These are phyloP conservation scores for Cercospora berteroae DNA, from an alignment of 2,329 filamentous ascomycete species.

Conservation along the genomic window DNA sequence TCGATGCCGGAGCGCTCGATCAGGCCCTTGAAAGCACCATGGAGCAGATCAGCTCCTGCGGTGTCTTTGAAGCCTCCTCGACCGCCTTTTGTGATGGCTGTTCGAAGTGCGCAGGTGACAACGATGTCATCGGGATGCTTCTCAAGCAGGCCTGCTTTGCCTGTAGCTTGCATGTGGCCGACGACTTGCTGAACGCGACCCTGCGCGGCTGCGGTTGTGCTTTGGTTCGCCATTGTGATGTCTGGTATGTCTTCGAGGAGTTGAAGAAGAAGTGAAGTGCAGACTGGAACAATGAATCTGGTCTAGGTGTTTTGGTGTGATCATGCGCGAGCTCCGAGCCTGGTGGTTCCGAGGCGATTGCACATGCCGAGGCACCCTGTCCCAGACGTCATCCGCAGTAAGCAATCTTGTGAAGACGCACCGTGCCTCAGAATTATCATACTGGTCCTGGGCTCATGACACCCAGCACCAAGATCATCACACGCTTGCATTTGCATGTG, in stretches of 20 bases:
- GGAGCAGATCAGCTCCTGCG: conserved; percentile 79
- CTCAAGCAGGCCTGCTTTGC: conserved; percentile 46
- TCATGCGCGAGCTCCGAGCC: neutral
- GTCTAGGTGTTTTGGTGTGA: neutral
- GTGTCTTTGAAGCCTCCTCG: conserved; percentile 97
- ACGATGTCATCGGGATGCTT: conserved; percentile 71
- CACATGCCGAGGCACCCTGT: conserved; percentile 2
- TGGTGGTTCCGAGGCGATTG: neutral
- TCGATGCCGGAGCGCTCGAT: conserved; percentile 85
- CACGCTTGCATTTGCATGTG: neutral
- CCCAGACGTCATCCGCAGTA: neutral
- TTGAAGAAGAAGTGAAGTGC: neutral
- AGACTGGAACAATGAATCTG: neutral
- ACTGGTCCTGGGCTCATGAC: neutral
- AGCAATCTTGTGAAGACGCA: neutral
- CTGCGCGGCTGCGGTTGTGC: conserved; percentile 25
- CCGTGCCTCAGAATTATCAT: neutral
- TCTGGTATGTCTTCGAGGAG: neutral
- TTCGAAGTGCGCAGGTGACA: conserved; percentile 87
- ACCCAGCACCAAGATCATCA: neutral
- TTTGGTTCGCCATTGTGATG: conserved; percentile 26
- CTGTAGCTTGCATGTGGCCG: conserved; percentile 53
- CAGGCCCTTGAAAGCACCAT: conserved; percentile 76
- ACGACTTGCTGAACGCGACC: conserved; percentile 58
- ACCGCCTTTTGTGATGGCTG: conserved; percentile 86